Evolutionary conservation across 139 green algal genomes (phyloP).

Genomic region (Mesostigma viride): DNA sequence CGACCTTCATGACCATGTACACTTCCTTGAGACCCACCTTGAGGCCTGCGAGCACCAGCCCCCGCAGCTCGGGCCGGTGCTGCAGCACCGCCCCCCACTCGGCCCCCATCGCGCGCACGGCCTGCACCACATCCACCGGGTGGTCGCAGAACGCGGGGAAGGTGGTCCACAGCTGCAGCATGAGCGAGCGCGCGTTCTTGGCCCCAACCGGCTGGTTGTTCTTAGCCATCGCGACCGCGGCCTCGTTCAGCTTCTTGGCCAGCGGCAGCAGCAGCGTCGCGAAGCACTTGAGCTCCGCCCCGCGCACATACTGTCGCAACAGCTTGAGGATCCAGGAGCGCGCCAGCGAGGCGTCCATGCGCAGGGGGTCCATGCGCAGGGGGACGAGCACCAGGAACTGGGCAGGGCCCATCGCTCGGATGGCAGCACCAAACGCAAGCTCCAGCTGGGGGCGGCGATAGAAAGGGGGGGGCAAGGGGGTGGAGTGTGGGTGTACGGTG

Average conservation of each 20-base stretch:
- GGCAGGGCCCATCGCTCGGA: constrained; percentile 49
- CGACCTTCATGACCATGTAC: too few species aligned
- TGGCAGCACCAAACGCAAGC: constrained; percentile 49
- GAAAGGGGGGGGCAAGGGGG: too few species aligned
- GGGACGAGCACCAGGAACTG: constrained; percentile 27
- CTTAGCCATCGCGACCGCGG: constrained; percentile 16
- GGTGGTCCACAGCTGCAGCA: constrained; percentile 64
- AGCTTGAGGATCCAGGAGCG: constrained; percentile 85
- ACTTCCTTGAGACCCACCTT: too few species aligned
- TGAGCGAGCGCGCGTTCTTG: constrained; percentile 1
- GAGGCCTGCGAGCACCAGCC: too few species aligned
- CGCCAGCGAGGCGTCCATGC: constrained; percentile 29
- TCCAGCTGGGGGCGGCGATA: constrained; percentile 31
- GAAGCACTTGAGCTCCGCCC: constrained; percentile 26
- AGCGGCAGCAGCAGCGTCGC: constrained; percentile 52
- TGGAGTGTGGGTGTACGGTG: too few species aligned
- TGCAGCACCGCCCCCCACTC: constrained; percentile 7
- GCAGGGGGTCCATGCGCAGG: constrained; percentile 29
- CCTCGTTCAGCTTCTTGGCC: constrained; percentile 40
- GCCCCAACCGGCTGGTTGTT: neutral
- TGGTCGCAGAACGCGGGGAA: constrained; percentile 69
- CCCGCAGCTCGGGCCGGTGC: constrained; percentile 18
- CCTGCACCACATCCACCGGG: constrained; percentile 53
- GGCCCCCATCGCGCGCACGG: too few species aligned
- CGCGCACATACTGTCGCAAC: constrained; percentile 51